A percentile compares a stretch with the other conserved stretches of the same genome.
phyloP scores from a whole-genome alignment of 108 stramenopile genomes.

The Cyclotella kingstonii region DNA sequence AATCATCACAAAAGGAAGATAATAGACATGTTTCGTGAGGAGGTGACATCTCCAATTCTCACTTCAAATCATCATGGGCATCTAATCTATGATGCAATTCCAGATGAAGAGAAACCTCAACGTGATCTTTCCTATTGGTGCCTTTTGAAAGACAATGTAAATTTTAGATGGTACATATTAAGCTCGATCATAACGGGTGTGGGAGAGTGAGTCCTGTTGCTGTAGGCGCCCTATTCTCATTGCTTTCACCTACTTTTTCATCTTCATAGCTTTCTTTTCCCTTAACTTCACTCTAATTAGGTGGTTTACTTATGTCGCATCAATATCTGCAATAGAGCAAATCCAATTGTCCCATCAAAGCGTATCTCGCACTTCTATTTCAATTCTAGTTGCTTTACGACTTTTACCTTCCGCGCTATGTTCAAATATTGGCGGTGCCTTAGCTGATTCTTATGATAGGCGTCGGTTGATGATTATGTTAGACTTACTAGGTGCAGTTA shows the following conservation, averaged over 20 bases:
- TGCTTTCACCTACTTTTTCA: too few species aligned
- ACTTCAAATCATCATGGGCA: too few species aligned
- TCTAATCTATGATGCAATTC: too few species aligned
- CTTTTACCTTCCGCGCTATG: constrained; percentile 63
- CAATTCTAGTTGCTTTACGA: constrained; percentile 56
- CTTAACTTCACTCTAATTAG: neutral
- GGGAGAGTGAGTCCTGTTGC: constrained; percentile 81
- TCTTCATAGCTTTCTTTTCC: too few species aligned
- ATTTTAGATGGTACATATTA: constrained; percentile 52
- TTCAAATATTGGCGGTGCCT: constrained; percentile 56
- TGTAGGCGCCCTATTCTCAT: too few species aligned
- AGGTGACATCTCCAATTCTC: too few species aligned
- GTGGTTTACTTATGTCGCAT: constrained; percentile 46
- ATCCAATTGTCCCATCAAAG: constrained; percentile 16
- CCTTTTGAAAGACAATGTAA: constrained; percentile 31
- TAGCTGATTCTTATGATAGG: constrained; percentile 70
- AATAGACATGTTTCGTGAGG: too few species aligned
- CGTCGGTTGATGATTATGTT: constrained; percentile 52
- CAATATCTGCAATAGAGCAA: constrained; percentile 34
- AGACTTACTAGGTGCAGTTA: constrained; percentile 51
- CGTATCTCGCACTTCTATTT: constrained; percentile 47
- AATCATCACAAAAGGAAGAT: too few species aligned
- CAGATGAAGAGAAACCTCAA: too few species aligned
- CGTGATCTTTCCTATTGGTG: constrained; percentile 44
- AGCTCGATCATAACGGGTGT: constrained; percentile 52